These are phyloP conservation scores for Strobilomyces dryophilus DNA, from an alignment of 768 basidiomycete species.

Conservation along the genomic window DNA sequence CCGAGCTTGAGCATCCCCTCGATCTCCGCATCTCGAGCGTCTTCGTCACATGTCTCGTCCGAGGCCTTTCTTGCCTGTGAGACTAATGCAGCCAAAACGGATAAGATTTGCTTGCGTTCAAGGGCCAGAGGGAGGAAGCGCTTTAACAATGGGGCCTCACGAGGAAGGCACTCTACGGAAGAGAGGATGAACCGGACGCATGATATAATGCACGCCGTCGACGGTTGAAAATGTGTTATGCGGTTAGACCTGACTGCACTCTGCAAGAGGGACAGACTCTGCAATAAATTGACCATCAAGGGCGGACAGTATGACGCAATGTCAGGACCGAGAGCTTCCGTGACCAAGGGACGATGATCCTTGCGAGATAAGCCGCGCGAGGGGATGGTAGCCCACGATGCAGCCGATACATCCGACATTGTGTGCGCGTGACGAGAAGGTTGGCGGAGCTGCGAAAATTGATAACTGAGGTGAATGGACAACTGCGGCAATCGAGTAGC, in stretches of 20 bases:
- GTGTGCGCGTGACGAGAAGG: slow-evolving; percentile 46
- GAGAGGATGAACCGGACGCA: slow-evolving; percentile 86
- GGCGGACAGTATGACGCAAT: slow-evolving; percentile 67
- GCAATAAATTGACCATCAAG: slow-evolving; percentile 79
- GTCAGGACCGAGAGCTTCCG: slow-evolving; percentile 45
- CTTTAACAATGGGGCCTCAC: slow-evolving; percentile 72
- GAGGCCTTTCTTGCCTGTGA: slow-evolving; percentile 70
- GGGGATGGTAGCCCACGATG: slow-evolving; percentile 50
- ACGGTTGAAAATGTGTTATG: slow-evolving; percentile 83
- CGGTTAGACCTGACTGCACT: slow-evolving; percentile 78
- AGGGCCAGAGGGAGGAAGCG: slow-evolving; percentile 61
- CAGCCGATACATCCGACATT: slow-evolving; percentile 47
- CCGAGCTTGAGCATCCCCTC: slow-evolving; percentile 78
- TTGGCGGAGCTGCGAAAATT: slow-evolving; percentile 27
- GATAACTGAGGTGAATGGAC: neutral
- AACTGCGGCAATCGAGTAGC: neutral
- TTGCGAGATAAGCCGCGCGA: slow-evolving; percentile 36
- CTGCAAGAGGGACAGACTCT: slow-evolving; percentile 82
- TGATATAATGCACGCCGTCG: slow-evolving; percentile 92
- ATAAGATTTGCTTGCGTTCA: slow-evolving; percentile 79
- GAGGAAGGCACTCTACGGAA: slow-evolving; percentile 77
- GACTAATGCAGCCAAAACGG: slow-evolving; percentile 78
- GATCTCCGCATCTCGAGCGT: slow-evolving; percentile 51
- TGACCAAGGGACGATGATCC: slow-evolving; percentile 42
- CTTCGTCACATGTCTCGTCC: slow-evolving; percentile 41